Conservation (phyloP, 768 basidiomycete species). For the Tephrocybe sp. region DNA sequence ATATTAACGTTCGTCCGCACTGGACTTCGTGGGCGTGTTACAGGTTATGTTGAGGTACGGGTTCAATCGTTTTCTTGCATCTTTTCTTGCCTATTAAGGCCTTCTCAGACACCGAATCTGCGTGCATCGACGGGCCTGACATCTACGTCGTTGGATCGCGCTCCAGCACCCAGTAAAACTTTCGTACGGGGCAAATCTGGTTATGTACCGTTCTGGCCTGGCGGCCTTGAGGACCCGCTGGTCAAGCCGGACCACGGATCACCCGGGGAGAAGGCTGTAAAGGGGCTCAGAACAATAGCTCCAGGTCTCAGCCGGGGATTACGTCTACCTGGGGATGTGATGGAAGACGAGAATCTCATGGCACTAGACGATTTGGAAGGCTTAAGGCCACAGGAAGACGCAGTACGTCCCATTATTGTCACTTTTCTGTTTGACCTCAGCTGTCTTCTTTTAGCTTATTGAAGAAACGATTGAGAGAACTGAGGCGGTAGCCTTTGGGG, state of each 20-base stretch:
- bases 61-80: neutral
- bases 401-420: slow-evolving; percentile 15
- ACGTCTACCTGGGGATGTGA: slow-evolving; percentile 55
- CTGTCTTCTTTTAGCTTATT: neutral
- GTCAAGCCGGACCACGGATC: slow-evolving; percentile 32
- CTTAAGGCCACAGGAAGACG: slow-evolving; percentile 9
- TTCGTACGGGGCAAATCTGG: slow-evolving; percentile 96
- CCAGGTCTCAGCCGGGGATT: slow-evolving; percentile 86
- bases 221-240: slow-evolving; percentile 76
- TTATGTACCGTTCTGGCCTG: slow-evolving; percentile 92
- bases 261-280: slow-evolving; percentile 29
- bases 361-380: slow-evolving; percentile 24
- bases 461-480: slow-evolving; percentile 17
- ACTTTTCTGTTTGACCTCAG: neutral
- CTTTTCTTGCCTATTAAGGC: neutral
- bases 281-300: slow-evolving; percentile 66
- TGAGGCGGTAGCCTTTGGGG: slow-evolving; percentile 14
- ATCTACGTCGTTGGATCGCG: slow-evolving; percentile 83
- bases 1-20: slow-evolving; percentile 69
- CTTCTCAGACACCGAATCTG: slow-evolving; percentile 51
- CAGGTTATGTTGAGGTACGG: slow-evolving; percentile 77
- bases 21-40: slow-evolving; percentile 78
- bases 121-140: slow-evolving; percentile 69
- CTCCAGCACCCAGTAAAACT: slow-evolving; percentile 72
- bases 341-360: slow-evolving; percentile 44